Evolutionary conservation across 164 flowering plant species (phyloP).

Genomic region (Platanus orientalis): DNA sequence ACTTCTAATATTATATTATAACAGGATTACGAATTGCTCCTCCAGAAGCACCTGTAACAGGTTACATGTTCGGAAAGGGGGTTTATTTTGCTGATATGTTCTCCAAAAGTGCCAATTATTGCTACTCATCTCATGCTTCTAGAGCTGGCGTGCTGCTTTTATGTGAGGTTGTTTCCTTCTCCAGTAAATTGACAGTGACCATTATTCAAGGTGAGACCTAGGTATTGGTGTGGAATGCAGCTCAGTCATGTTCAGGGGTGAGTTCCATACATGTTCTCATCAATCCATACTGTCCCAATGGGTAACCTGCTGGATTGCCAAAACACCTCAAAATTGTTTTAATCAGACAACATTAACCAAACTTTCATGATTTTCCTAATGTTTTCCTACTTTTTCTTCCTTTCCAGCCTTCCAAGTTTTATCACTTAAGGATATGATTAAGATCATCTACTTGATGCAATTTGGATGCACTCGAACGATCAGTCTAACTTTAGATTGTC

Average conservation of each 20-base stretch:
- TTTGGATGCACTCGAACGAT: too few species aligned
- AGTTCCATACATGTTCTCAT: neutral
- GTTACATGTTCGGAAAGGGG: slow-evolving; percentile 98
- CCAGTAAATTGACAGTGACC: neutral
- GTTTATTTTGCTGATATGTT: slow-evolving; percentile 99
- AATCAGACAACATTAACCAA: neutral
- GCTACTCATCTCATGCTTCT: slow-evolving; percentile 47
- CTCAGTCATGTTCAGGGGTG: neutral
- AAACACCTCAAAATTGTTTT: neutral
- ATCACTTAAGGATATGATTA: too few species aligned
- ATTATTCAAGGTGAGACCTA: neutral
- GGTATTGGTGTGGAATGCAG: neutral
- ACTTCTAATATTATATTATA: slow-evolving; percentile 7
- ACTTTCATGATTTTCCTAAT: neutral
- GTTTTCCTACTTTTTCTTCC: neutral
- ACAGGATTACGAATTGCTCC: slow-evolving; percentile 94
- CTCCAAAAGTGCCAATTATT: slow-evolving; percentile 96
- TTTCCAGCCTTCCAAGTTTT: neutral
- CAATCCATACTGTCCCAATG: neutral
- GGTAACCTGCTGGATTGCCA: neutral
- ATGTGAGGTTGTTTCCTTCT: slow-evolving; percentile 62
- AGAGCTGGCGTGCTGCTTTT: slow-evolving; percentile 76
- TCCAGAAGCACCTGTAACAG: slow-evolving; percentile 92
- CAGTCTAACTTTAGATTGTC: too few species aligned
- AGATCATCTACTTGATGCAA: too few species aligned